Conservation (phyloP, 2,329 filamentous ascomycete genomes). For the Microsporum audouinii region DNA sequence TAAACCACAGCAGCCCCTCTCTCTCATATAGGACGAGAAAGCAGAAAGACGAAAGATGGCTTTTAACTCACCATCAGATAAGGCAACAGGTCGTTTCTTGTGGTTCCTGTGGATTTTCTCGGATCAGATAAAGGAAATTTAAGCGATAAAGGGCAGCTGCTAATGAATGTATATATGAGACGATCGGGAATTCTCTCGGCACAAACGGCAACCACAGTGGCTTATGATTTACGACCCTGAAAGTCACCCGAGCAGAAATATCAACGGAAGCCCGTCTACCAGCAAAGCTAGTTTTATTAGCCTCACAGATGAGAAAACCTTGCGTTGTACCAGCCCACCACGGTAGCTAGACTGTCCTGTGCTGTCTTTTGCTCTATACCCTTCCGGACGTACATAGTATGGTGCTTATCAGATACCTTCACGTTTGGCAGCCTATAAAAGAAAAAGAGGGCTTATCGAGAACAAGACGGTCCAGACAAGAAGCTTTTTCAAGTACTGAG, state of each 20-base stretch:
- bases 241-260: neutral
- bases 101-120: neutral
- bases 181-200: neutral
- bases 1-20: neutral
- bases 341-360: no score
- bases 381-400: no score
- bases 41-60: neutral
- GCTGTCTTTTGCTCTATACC: no score
- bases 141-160: neutral
- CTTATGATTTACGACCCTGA: neutral
- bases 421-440: no score
- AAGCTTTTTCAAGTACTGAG: neutral
- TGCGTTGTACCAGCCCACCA: no score
- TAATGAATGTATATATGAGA: no score
- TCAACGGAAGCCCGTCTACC: no score
- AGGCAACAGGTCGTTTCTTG: neutral
- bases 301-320: no score
- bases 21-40: neutral
- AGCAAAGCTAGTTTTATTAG: no score
- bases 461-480: neutral
- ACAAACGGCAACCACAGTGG: neutral
- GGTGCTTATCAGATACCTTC: no score
- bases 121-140: conserved; percentile 2
- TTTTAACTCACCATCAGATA: neutral
- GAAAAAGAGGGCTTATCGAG: no score